Evolutionary conservation across 768 basidiomycete genomes (phyloP).

Genomic region (Pleurotus citrinopileatus): DNA sequence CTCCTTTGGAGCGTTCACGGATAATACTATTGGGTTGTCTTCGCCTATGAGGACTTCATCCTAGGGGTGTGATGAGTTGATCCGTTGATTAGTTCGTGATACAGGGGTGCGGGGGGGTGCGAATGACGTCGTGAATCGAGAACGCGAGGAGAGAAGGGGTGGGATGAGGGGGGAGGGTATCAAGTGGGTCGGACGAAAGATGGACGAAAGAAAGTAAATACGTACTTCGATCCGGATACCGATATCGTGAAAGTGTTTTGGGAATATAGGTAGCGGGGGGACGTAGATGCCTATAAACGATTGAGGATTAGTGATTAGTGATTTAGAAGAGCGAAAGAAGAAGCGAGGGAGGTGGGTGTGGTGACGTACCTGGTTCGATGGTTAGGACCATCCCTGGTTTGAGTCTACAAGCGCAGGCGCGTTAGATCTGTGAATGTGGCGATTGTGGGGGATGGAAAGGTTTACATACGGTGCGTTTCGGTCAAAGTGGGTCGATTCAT

Average conservation of each 20-base stretch:
- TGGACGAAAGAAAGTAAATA: too few relatives aligned
- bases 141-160: neutral
- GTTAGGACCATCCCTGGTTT: conserved; percentile 89
- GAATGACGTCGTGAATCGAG: neutral
- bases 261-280: conserved; percentile 74
- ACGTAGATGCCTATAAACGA: conserved; percentile 71
- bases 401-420: conserved; percentile 40
- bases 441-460: neutral
- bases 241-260: conserved; percentile 85
- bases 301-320: too few relatives aligned
- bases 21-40: conserved; percentile 59
- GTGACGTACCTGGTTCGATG: conserved; percentile 71
- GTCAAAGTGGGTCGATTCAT: conserved; percentile 73
- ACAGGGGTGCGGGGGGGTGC: too few relatives aligned
- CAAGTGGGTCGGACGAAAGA: too few relatives aligned
- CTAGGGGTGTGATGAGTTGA: conserved; percentile 23
- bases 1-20: conserved; percentile 81
- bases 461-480: conserved; percentile 48
- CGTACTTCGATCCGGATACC: conserved; percentile 94
- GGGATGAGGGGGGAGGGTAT: too few relatives aligned
- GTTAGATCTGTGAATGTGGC: neutral
- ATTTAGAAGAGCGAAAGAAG: conserved; percentile 12
- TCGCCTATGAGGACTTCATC: conserved; percentile 75
- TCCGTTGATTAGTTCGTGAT: too few relatives aligned
- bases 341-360: neutral